Evolutionary conservation across 1,284 basidiomycete species (phyloP).

Genomic region (Neotropicomus parvogracilis): DNA sequence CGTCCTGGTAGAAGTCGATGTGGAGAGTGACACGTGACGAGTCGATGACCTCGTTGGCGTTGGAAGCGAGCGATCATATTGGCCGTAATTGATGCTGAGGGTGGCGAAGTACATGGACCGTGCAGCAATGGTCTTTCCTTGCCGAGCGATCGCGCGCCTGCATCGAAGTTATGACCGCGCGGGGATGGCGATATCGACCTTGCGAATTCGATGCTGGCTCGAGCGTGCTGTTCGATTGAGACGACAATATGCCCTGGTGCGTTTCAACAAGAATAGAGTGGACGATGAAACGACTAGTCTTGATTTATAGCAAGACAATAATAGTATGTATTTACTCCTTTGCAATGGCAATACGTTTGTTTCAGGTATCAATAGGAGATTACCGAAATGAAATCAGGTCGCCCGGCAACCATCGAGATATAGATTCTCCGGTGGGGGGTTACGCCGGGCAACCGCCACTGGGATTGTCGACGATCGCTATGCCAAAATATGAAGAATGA

Average conservation of each 20-base stretch:
- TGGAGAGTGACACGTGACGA: neutral
- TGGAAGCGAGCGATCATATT: constrained; percentile 4
- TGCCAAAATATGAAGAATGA: constrained; percentile 1
- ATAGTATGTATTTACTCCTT: constrained; percentile 6
- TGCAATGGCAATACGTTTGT: constrained; percentile 1
- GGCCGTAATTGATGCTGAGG: neutral
- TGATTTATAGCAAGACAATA: constrained; percentile 3
- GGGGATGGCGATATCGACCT: neutral
- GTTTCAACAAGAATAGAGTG: constrained; percentile 5
- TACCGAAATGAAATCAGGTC: constrained; percentile 29
- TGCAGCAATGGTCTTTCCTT: constrained; percentile 8
- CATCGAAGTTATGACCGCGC: neutral
- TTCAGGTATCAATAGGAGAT: constrained; percentile 16
- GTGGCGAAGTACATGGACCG: neutral
- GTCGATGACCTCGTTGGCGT: neutral
- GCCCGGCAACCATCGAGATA: constrained; percentile 9
- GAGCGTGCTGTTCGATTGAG: neutral
- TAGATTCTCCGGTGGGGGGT: constrained; percentile 9
- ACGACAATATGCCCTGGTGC: neutral
- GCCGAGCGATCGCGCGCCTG: neutral
- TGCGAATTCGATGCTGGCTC: neutral
- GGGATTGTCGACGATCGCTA: constrained; percentile 15
- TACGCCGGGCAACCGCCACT: neutral
- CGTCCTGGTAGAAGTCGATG: constrained; percentile 8
- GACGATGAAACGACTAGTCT: constrained; percentile 1